Base-by-base conservation (phyloP, 768 basidiomycete genomes). In the Hygrophorus russula region DNA sequence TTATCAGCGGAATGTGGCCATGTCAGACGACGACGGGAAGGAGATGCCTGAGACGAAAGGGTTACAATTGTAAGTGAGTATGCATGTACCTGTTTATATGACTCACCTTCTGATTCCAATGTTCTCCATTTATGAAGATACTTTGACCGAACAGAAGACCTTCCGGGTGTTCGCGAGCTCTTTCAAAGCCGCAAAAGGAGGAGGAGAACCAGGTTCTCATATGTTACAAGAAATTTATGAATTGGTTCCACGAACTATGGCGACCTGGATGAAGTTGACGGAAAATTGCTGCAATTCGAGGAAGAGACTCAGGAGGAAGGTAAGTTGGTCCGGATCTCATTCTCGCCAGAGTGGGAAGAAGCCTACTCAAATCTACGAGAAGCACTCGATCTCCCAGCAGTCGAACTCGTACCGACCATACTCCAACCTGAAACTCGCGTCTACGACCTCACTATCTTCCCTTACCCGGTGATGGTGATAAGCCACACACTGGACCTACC, bases 1-100 rank as follows among this genome's bases (percentile, higher is more conserved):
- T 58, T 98, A 97, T 59, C 72, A 89, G 54, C 70, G 94, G 41
- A 96, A 91, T 57, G 86, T 92, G 10, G 82, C 89, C 39, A 93
- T 93, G 87, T 55, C 90, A 52, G 90, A 94, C 56, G 90, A 90
- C 46, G 92, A 94, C 53, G 93, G 94, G 9, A 86, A 85, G 60
- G 92, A 97, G 60, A 92, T 97, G 0, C 93, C 92, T 0, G 92
- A 92, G 2, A 96, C 92, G 7, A 84, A 94, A 54, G 94, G 94
- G 47, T 98, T n/a, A n/a, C n/a, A n/a, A n/a, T n/a, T n/a, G 98
- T 75, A 98, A 97, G 92, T 91, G 49, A 42, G 80, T 63, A 13
- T 20, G 27, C 4, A 10, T 24, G 14, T 28, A 20, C 0, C 15
- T 7, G 27, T 17, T 14, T n/a, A 41, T 15, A 11, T 9, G 18